Evolutionary conservation across 2,329 filamentous ascomycete species (phyloP).

Genomic region (Alternaria sp.): DNA sequence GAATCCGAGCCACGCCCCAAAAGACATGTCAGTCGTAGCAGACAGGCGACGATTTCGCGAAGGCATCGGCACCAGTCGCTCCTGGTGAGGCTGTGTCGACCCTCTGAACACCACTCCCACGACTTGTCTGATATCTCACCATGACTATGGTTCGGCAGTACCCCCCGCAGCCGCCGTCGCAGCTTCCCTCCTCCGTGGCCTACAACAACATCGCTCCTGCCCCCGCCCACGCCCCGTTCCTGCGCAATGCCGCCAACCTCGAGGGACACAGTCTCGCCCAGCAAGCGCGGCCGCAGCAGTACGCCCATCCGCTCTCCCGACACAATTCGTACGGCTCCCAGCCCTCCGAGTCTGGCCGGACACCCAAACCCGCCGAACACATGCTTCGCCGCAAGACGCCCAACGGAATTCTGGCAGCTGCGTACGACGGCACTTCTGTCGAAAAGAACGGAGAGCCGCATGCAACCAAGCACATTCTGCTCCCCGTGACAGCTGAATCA

Average conservation of each 20-base stretch:
- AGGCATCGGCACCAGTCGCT: slow-evolving; percentile 52
- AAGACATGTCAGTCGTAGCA: slow-evolving; percentile 49
- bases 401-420: slow-evolving; percentile 88
- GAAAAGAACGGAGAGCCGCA: slow-evolving; percentile 76
- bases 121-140: slow-evolving; percentile 18
- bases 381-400: slow-evolving; percentile 90
- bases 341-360: slow-evolving; percentile 28
- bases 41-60: slow-evolving; percentile 49
- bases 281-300: slow-evolving; percentile 43
- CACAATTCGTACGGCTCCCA: slow-evolving; percentile 46
- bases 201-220: slow-evolving; percentile 33
- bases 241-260: slow-evolving; percentile 34
- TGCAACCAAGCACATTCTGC: slow-evolving; percentile 80
- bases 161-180: slow-evolving; percentile 42
- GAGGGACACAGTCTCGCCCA: slow-evolving; percentile 30
- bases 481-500: slow-evolving; percentile 64
- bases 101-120: background rate
- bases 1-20: slow-evolving; percentile 15
- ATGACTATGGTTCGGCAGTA: slow-evolving; percentile 50
- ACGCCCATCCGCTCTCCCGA: slow-evolving; percentile 49
- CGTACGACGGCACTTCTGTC: slow-evolving; percentile 83
- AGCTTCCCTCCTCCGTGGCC: slow-evolving; percentile 32
- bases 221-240: slow-evolving; percentile 32
- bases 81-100: slow-evolving; percentile 44
- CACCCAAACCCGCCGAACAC: slow-evolving; percentile 65